Evolutionary conservation across 768 basidiomycete species (phyloP).

Genomic region (Pholiota molesta): DNA sequence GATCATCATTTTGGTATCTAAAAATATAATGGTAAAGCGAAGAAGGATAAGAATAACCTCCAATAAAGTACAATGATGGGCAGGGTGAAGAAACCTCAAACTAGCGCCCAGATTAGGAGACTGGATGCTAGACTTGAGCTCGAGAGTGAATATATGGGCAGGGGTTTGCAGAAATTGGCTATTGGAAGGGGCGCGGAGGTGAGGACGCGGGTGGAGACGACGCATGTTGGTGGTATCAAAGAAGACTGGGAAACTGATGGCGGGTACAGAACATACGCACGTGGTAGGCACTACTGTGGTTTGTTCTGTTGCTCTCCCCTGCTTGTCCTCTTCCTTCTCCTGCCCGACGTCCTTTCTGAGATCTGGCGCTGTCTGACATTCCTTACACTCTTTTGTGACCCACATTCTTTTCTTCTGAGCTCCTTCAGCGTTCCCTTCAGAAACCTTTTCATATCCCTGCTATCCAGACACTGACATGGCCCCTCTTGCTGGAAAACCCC

Average conservation of each 20-base stretch:
- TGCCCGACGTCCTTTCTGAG: slow-evolving; percentile 5
- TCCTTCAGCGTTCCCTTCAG: neutral
- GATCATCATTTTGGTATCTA: neutral
- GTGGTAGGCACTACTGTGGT: neutral
- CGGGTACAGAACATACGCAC: neutral
- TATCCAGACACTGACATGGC: slow-evolving; percentile 29
- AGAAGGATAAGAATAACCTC: neutral
- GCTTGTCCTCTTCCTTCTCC: neutral
- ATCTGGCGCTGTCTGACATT: neutral
- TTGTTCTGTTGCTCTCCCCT: neutral
- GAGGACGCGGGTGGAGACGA: neutral
- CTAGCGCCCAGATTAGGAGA: neutral
- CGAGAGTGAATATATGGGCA: neutral
- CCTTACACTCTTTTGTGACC: slow-evolving; percentile 9
- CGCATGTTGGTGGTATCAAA: neutral
- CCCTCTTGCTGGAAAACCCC: slow-evolving; percentile 62
- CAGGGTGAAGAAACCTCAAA: neutral
- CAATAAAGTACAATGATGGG: neutral
- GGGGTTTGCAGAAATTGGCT: no score
- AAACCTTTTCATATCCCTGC: neutral
- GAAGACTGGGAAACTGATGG: neutral
- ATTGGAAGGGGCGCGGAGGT: no score
- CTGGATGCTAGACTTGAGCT: neutral
- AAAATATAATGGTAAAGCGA: neutral
- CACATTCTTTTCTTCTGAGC: slow-evolving; percentile 13